Base-by-base conservation (phyloP, 2,329 filamentous ascomycete genomes). In the Daldinia sp. region DNA sequence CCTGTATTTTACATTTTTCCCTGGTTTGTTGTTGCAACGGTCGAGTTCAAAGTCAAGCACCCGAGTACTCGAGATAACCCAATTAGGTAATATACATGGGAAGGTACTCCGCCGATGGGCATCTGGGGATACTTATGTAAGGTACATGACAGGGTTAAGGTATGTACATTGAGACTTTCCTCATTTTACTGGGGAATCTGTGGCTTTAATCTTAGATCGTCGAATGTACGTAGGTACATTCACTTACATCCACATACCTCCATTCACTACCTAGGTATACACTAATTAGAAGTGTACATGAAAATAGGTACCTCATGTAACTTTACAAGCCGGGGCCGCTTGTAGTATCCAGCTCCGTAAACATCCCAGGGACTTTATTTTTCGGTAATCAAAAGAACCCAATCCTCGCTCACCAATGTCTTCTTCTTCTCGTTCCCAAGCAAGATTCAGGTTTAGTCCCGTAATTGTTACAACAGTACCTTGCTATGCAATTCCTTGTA, bases 391-490 rank as follows among this genome's bases (percentile, higher is more conserved):
- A 61, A 61, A 66, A 62, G 63, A 58, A 61, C 55, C 68, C 58
- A 69, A 69, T 71, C 70, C 67, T 68, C 68, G 63, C 55, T 63
- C 57, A 59, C 61, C 63, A 68, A 64, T 66, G 63, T 58, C 63
- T 56, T 63, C 53, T 57, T 58, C 51, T 59, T 58, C 47, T 62
- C 67, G 63, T 29, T 61, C 43, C 59, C 60, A 63, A 54, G 54
- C 64, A 61, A 61, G 34, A 64, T 59, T 62, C 59, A 61, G 58
- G 59, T 53, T 61, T 58, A 61, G 60, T 53, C 60, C 60, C 57
- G 58, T 66, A 57, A 70, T 64, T 61, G 60, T 68, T 67, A 45
- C 29, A 32, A 30, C 29, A 48, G 45, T 35, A 50, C 53, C 52
- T 58, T 62, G 66, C 51, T 61, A 63, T 67, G 63, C 57, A 50